Base-by-base conservation (phyloP, 2,329 filamentous ascomycete species). In the Mariannaea elegans region DNA sequence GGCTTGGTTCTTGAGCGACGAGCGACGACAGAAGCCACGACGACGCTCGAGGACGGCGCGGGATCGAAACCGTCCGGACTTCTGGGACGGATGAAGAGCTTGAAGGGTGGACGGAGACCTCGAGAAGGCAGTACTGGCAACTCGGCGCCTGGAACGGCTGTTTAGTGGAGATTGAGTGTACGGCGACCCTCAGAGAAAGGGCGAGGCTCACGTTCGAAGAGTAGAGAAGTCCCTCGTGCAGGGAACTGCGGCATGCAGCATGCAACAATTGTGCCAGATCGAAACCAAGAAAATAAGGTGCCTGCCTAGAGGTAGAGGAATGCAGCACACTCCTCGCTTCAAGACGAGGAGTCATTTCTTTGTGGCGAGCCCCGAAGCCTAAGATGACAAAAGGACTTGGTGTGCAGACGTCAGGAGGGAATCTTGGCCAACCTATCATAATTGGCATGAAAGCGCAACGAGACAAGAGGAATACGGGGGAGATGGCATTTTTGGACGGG, bases 71-170 rank as follows among this genome's bases (percentile, higher is more conserved):
- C 75, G 46, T 84, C 85, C 45, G 90, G 91, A 2, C 89, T 96
- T 63, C 75, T 96, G 62, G 91, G 86, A 51, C 86, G 92, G 54
- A 92, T 95, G 80, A 93, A 92, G 84, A 93, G 90, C 76, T 78
- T 95, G 77, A 94, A 92, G 80, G 89, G 90, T 49, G 87, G 87
- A 29, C 83, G 88, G 65, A 73, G 75, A 59, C 68, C 75, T 45
- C 70, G 68, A 48, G 68, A 79, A 77, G 69, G 76, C 74, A 65
- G 74, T 70, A 63, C 73, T 67, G 66, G 74, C 70, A 55, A 69
- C 41, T 73, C 75, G 49, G 76, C 70, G 41, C 77, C 77, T 53
- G 78, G 79, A 59, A 78, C 77, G 48, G 78, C 77, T 55, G 76
- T 77, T 58, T 80, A 79, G 72, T 67, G 68, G 70, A 67, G 54